Evolutionary conservation across 192 early-diverging fungal species (phyloP).

Genomic region (Coemansia sp.): DNA sequence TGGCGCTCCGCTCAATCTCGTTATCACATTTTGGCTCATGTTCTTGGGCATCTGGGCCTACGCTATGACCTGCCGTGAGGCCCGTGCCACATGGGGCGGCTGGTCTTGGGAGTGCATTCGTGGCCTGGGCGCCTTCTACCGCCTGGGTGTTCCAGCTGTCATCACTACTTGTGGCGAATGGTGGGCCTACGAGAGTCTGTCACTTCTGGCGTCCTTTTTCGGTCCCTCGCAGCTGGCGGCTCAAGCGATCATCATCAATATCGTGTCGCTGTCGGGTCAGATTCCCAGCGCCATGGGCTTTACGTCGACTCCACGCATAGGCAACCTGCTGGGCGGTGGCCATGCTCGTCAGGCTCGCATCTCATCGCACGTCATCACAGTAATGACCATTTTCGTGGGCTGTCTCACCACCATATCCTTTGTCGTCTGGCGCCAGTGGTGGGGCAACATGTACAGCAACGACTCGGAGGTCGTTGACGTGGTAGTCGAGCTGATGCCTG

Average conservation of each 20-base stretch:
- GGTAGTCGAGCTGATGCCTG: slow-evolving; percentile 71
- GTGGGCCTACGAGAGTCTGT: slow-evolving; percentile 58
- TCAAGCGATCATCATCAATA: slow-evolving; percentile 62
- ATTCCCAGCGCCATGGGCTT: slow-evolving; percentile 60
- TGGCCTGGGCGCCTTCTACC: slow-evolving; percentile 57
- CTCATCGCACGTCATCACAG: slow-evolving; percentile 18
- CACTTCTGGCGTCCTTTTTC: slow-evolving; percentile 59
- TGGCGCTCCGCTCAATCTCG: slow-evolving; percentile 82
- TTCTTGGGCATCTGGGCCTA: slow-evolving; percentile 70
- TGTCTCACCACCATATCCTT: slow-evolving; percentile 3
- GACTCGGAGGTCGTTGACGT: slow-evolving; percentile 71
- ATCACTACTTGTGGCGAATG: slow-evolving; percentile 74
- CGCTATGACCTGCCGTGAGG: slow-evolving; percentile 56
- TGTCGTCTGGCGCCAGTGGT: slow-evolving; percentile 32
- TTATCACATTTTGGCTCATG: slow-evolving; percentile 76
- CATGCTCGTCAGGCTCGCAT: slow-evolving; percentile 30
- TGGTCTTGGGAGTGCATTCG: slow-evolving; percentile 57
- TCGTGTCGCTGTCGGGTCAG: slow-evolving; percentile 56
- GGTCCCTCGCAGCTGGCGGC: slow-evolving; percentile 60
- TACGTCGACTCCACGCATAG: slow-evolving; percentile 57
- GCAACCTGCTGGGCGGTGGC: slow-evolving; percentile 58
- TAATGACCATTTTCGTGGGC: slow-evolving; percentile 18
- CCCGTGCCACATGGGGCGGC: slow-evolving; percentile 66
- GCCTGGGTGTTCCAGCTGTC: slow-evolving; percentile 72
- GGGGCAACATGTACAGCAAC: slow-evolving; percentile 64